Evolutionary conservation across 441 rosid species (phyloP).

Genomic region (Arabidopsis lyrata): DNA sequence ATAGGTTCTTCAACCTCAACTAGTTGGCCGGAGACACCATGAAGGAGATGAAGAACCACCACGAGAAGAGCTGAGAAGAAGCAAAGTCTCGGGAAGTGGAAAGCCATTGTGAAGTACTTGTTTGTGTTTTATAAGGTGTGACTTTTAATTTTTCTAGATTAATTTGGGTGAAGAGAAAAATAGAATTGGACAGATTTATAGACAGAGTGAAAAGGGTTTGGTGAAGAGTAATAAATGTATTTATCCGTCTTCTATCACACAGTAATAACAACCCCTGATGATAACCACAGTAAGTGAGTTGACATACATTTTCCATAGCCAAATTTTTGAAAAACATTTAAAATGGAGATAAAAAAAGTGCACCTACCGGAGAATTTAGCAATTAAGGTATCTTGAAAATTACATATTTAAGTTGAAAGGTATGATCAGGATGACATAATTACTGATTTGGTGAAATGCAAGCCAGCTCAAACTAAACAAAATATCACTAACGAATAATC

Average conservation of each 20-base stretch:
- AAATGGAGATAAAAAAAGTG: background rate
- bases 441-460: background rate
- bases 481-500: background rate
- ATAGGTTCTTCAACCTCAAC: conserved; percentile 35
- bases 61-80: conserved; percentile 15
- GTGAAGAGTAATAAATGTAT: conserved; percentile 57
- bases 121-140: conserved; percentile 5
- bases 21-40: conserved; percentile 34
- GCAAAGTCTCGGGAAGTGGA: conserved; percentile 26
- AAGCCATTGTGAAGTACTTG: conserved; percentile 28
- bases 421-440: too few species aligned
- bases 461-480: background rate
- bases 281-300: background rate
- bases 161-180: background rate
- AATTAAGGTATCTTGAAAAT: background rate
- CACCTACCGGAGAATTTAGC: background rate
- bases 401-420: background rate
- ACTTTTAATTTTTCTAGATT: background rate
- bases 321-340: background rate
- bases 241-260: conserved; percentile 52
- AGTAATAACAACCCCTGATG: conserved; percentile 44
- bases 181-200: conserved; percentile 41
- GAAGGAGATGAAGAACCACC: conserved; percentile 29
- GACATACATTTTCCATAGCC: background rate
- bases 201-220: conserved; percentile 39